phyloP scores from a whole-genome alignment of 2,329 filamentous ascomycete species.

The Colletotrichum gigasporum region DNA sequence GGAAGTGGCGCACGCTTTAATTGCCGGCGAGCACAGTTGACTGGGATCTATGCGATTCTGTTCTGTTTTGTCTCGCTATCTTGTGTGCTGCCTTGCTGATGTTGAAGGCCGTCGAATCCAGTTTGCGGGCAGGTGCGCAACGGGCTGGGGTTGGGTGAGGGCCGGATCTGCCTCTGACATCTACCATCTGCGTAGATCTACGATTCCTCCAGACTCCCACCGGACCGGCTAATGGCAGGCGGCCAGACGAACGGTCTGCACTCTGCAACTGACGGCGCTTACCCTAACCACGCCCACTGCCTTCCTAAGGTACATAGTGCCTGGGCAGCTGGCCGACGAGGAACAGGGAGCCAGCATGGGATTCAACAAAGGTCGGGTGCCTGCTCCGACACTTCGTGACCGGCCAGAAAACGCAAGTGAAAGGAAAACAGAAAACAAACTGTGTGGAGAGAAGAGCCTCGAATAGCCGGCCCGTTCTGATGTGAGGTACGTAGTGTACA shows the following conservation, averaged over 20 bases:
- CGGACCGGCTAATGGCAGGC: conserved; percentile 19
- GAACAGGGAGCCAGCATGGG: background rate
- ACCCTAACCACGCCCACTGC: background rate
- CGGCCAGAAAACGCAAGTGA: background rate
- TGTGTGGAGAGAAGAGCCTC: conserved; percentile 30
- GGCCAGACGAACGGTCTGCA: background rate
- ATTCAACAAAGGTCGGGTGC: conserved; percentile 14
- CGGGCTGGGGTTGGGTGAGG: background rate
- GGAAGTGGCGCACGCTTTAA: too few species aligned
- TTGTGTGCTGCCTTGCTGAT: background rate
- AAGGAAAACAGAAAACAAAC: conserved; percentile 3
- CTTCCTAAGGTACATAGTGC: background rate
- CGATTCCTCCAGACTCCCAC: background rate
- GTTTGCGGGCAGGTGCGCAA: background rate
- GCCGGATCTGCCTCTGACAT: conserved; percentile 13
- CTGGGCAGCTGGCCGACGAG: background rate
- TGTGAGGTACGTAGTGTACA: background rate
- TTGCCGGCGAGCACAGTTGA: background rate
- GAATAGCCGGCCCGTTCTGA: conserved; percentile 31
- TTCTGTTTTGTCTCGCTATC: background rate
- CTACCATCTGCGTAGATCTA: too few species aligned
- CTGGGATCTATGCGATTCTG: too few species aligned
- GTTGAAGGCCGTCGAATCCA: background rate
- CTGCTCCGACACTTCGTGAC: conserved; percentile 19
- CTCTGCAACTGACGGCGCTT: background rate